These are phyloP conservation scores for Ceratocystis colombiana DNA, from an alignment of 2,329 filamentous ascomycete genomes.

Conservation along the genomic window DNA sequence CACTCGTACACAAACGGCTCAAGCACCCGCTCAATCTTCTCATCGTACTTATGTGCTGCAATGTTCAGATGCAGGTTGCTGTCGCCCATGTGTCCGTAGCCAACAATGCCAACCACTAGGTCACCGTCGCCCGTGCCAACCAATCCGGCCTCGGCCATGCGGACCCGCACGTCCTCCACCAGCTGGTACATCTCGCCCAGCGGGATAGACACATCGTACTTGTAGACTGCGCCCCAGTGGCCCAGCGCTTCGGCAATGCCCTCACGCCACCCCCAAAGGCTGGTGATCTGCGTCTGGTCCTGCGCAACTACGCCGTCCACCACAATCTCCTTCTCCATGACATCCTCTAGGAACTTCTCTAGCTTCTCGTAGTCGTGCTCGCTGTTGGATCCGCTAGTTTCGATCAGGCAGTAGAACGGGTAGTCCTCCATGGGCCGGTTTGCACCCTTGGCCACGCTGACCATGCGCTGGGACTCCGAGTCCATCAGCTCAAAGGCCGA, in stretches of 20 bases:
- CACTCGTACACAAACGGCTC: conserved; percentile 98
- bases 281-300: conserved; percentile 77
- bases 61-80: conserved; percentile 92
- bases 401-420: conserved; percentile 92
- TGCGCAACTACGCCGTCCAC: conserved; percentile 84
- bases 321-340: conserved; percentile 81
- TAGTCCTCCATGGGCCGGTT: conserved; percentile 75
- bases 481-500: conserved; percentile 99
- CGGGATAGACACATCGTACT: conserved; percentile 95
- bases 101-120: conserved; percentile 71
- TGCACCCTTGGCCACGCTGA: conserved; percentile 62
- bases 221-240: conserved; percentile 92
- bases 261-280: conserved; percentile 87
- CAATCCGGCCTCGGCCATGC: conserved; percentile 62
- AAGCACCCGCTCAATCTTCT: conserved; percentile 72
- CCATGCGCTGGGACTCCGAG: conserved; percentile 65
- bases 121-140: conserved; percentile 56
- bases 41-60: conserved; percentile 69
- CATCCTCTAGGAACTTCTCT: conserved; percentile 77
- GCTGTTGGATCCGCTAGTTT: conserved; percentile 87
- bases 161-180: conserved; percentile 71
- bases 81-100: conserved; percentile 98
- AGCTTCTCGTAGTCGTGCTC: conserved; percentile 93
- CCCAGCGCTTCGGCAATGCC: conserved; percentile 81
- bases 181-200: conserved; percentile 76